phyloP scores from a whole-genome alignment of 2,329 filamentous ascomycete species.

The Daldinia eschscholtzii region DNA sequence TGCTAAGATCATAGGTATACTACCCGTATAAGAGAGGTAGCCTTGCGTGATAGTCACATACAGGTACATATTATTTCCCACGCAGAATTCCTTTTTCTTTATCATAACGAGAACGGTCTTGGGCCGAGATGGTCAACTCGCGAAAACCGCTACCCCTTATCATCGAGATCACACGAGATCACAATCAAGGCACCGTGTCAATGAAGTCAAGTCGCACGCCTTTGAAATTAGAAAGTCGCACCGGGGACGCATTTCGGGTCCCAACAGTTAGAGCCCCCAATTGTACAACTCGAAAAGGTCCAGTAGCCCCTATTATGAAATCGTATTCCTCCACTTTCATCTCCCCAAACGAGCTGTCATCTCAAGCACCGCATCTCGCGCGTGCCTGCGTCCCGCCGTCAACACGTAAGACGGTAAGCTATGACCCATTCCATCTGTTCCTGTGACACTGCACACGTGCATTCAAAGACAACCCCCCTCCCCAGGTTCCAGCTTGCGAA shows the following conservation, averaged over 20 bases:
- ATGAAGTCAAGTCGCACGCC: conserved; percentile 20
- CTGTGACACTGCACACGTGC: conserved; percentile 19
- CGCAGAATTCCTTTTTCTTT: neutral
- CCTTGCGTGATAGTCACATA: neutral
- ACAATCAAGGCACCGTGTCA: neutral
- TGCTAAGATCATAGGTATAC: neutral
- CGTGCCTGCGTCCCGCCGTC: conserved; percentile 27
- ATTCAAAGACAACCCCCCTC: neutral
- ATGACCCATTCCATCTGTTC: conserved; percentile 15
- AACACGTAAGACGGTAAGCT: conserved; percentile 12
- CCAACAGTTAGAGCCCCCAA: conserved; percentile 17
- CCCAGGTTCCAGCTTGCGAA: conserved; percentile 1
- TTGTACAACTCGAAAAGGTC: neutral
- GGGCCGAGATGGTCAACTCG: neutral
- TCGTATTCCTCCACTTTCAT: conserved; percentile 23
- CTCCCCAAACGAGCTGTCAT: conserved; percentile 30
- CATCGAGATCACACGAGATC: neutral
- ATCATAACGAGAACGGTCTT: neutral
- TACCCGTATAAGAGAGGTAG: neutral
- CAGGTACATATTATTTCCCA: neutral
- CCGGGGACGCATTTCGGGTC: conserved; percentile 18
- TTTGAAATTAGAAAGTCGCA: conserved; percentile 32
- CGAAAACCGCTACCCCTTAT: neutral
- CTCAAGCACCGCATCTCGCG: conserved; percentile 24
- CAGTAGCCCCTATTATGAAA: conserved; percentile 19